Base-by-base conservation (phyloP, 2,329 filamentous ascomycete genomes). In the Hypoxylon rubiginosum region DNA sequence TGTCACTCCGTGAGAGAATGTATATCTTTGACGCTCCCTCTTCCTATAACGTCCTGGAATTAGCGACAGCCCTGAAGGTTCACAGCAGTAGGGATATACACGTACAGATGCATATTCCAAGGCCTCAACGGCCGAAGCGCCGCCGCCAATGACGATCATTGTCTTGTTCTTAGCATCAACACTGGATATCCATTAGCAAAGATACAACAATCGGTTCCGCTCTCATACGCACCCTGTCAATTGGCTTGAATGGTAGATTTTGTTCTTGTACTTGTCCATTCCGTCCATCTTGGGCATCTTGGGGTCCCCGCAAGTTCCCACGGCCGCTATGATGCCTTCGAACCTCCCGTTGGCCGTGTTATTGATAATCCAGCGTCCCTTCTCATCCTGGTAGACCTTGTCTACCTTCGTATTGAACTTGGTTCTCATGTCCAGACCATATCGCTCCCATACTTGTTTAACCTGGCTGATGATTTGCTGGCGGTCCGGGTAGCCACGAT, bases 111-210 rank as follows among this genome's bases (percentile, higher is more conserved):
- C 92, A 71, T 93, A 97, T 74, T 97, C 92, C 26, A 97, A 83
- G 0, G 92, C 92, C 76, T 97, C 92, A 4, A 97, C 90, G 2
- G 92, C 93, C 58, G 90, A 92, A 13, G 93, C 92, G 1, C 92
- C 92, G 6, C 92, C 92, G 3, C 92, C 92, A 61, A 97, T 88
- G 52, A 96, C 86, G 53, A 90, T 84, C 19, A 97, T 86, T 8
- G 88, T 91, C 80, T 96, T 97, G 36, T 85, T 91, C 72, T 90
- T 88, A 21, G 90, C 91, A 17, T 89, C 79, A 69, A 91, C 91
- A 1, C 91, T 82, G 51, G 4, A 5, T 5, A 2, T 1, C 0
- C n/a, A 57, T 81, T 55, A 79, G 74, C 43, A 50, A 3, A 17
- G 36, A 17, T n/a, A 28, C 17, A 45, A 10, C 11, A 15, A 19